A percentile compares a stretch with the other conserved stretches of the same genome.
Conservation (phyloP, 2,329 filamentous ascomycete species). For the Fulvia fulva region DNA sequence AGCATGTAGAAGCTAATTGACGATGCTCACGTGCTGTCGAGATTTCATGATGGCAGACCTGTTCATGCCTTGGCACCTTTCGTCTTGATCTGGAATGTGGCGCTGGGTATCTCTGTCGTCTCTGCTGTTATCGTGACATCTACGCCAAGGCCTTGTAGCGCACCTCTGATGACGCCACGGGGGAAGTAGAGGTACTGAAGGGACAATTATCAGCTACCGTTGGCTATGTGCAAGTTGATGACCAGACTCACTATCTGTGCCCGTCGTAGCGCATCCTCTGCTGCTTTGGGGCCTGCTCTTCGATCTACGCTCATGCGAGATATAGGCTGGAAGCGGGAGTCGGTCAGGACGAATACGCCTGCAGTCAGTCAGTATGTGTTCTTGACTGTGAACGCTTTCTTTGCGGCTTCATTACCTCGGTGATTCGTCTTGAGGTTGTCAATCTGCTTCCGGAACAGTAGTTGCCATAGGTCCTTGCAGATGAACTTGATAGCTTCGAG, state of each 20-base stretch:
- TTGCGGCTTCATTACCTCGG: conserved; percentile 46
- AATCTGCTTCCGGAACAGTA: conserved; percentile 94
- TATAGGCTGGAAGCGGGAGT: conserved; percentile 86
- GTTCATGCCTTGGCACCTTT: conserved; percentile 61
- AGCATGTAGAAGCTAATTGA: too few relatives aligned
- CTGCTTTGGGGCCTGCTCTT: conserved; percentile 29
- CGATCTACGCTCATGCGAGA: conserved; percentile 78
- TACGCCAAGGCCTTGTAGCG: conserved; percentile 87
- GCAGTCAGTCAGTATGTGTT: not conserved
- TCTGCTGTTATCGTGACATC: conserved; percentile 89
- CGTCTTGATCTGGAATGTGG: conserved; percentile 95
- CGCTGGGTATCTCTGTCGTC: conserved; percentile 76
- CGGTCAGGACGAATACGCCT: conserved; percentile 88
- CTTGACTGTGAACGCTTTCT: not conserved
- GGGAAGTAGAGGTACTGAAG: conserved; percentile 87
- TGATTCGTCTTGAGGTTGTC: conserved; percentile 99
- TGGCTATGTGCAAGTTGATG: not conserved
- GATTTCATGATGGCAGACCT: not conserved
- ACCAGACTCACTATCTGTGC: conserved; percentile 68
- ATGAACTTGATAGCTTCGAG: conserved; percentile 97
- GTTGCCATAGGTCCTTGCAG: conserved; percentile 95
- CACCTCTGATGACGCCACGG: conserved; percentile 85
- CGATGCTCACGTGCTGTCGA: not conserved
- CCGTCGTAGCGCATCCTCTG: conserved; percentile 53
- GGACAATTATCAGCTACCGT: not conserved